Conservation (phyloP, 1,284 basidiomycete species). For the Ganoderma resinaceum region DNA sequence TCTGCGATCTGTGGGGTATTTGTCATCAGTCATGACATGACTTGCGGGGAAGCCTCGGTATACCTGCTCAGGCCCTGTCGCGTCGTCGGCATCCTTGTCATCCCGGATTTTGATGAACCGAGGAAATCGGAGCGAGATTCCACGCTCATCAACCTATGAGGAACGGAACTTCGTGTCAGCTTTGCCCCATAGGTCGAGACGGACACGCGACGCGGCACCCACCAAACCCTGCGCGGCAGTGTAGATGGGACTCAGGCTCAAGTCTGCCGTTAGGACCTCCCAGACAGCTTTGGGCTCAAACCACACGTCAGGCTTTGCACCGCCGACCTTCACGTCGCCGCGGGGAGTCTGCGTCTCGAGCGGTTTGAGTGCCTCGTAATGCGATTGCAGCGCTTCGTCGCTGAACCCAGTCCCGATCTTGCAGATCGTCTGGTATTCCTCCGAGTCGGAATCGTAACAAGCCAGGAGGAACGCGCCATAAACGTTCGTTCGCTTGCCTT, state of each 20-base stretch:
- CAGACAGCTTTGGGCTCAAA: slow-evolving; percentile 96
- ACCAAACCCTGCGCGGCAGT: slow-evolving; percentile 96
- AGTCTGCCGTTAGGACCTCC: slow-evolving; percentile 97
- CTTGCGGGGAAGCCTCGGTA: slow-evolving; percentile 28
- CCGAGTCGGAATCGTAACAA: slow-evolving; percentile 91
- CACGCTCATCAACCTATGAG: slow-evolving; percentile 85
- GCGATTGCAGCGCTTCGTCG: slow-evolving; percentile 87
- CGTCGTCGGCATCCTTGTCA: slow-evolving; percentile 92
- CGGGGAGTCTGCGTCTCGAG: slow-evolving; percentile 76
- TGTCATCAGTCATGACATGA: slow-evolving; percentile 32
- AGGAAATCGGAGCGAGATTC: slow-evolving; percentile 96
- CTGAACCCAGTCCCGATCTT: slow-evolving; percentile 99
- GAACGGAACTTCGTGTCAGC: slow-evolving; percentile 9
- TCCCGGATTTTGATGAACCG: slow-evolving; percentile 93
- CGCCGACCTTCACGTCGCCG: slow-evolving; percentile 84
- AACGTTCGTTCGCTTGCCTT: slow-evolving; percentile 96
- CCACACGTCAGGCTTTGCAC: slow-evolving; percentile 94
- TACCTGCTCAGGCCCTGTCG: slow-evolving; percentile 92
- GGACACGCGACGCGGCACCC: slow-evolving; percentile 42
- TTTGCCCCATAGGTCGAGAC: not conserved
- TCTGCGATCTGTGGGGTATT: slow-evolving; percentile 78
- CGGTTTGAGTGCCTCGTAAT: slow-evolving; percentile 84
- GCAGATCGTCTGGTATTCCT: slow-evolving; percentile 96
- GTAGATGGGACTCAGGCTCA: slow-evolving; percentile 97
- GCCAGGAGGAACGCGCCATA: slow-evolving; percentile 97